These are phyloP conservation scores for Aspergillus texensis DNA, from an alignment of 2,329 filamentous ascomycete species.

Conservation along the genomic window DNA sequence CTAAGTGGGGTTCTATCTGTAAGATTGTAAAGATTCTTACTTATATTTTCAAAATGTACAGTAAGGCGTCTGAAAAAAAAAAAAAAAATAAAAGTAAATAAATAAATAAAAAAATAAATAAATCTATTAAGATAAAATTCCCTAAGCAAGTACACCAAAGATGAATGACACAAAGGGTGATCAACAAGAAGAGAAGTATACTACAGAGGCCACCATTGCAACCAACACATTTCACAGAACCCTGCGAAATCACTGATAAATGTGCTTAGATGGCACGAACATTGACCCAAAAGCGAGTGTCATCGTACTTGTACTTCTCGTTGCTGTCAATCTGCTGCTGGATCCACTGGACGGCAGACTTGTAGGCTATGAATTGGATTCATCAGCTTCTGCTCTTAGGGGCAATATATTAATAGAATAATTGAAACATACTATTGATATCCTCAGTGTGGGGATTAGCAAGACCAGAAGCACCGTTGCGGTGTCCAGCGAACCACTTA, in stretches of 20 bases:
- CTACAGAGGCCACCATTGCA: neutral
- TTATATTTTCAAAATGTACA: neutral
- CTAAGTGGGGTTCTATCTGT: neutral
- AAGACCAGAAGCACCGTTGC: conserved; percentile 27
- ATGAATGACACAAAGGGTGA: neutral
- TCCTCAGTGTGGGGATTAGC: conserved; percentile 23
- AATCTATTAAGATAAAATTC: neutral
- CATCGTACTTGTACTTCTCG: conserved; percentile 25
- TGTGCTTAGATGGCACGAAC: conserved; percentile 8
- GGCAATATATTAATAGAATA: too few species aligned
- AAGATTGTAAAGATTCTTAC: neutral
- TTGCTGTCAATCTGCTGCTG: conserved; percentile 29
- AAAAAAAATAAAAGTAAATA: too few species aligned
- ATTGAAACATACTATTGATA: conserved; percentile 5
- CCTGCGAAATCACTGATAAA: too few species aligned
- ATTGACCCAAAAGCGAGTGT: conserved; percentile 34
- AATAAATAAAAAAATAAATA: too few species aligned
- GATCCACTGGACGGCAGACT: conserved; percentile 32
- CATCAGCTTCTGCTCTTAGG: neutral
- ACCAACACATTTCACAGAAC: neutral
- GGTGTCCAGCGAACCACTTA: conserved; percentile 29
- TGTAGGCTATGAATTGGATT: conserved; percentile 21
- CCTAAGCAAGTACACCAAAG: neutral
- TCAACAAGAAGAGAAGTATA: neutral
- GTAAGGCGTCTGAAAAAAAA: neutral